Base-by-base conservation (phyloP, 1,284 basidiomycete species). In the Sanghuangporus sanghuang region DNA sequence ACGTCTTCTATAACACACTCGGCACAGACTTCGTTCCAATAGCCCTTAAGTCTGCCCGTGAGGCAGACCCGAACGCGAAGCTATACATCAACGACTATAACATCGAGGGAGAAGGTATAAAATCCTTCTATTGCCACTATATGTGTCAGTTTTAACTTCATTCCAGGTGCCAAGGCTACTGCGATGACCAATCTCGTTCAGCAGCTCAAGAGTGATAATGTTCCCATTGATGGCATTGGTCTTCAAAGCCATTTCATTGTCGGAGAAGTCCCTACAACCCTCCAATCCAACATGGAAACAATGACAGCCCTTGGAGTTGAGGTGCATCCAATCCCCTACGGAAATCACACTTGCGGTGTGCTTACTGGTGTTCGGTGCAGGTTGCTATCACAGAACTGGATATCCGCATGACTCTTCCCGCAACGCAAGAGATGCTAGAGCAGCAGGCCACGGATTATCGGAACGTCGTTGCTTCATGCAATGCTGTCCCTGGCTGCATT, bases 311-410 rank as follows among this genome's bases (percentile, higher is more conserved):
- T 84, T 40, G 81, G 84, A 36, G 74, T 85, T 61, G 82, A 84
- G 63, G 76, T 84, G 23, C 16, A 23, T 21, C 12, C 11, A 46
- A n/a, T 46, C 44, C 16, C 16, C 14, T 18, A 46, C 35, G 21
- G 39, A 32, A 32, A 32, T 38, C 3, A 16, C 27, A 14, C n/a
- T 16, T 16, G 32, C 8, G 2, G 3, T 3, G 2, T 54, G 1
- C 16, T 38, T 35, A 9, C 5, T 38, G 32, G 1, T 12, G 12
- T 27, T 21, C 12, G 11, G 14, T 16, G 11, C 6, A 62, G 61
- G 58, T 56, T 38, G 82, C 82, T 14, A 77, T 84, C 67, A 84
- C 82, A 0, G 83, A 84, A 70, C 75, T 85, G 27, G 83, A 85
- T 68, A 79, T 80, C 61, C 76, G 81, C 27, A 83, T 84, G 74